phyloP scores from a whole-genome alignment of 2,329 filamentous ascomycete species.

The Helotiales sp. region DNA sequence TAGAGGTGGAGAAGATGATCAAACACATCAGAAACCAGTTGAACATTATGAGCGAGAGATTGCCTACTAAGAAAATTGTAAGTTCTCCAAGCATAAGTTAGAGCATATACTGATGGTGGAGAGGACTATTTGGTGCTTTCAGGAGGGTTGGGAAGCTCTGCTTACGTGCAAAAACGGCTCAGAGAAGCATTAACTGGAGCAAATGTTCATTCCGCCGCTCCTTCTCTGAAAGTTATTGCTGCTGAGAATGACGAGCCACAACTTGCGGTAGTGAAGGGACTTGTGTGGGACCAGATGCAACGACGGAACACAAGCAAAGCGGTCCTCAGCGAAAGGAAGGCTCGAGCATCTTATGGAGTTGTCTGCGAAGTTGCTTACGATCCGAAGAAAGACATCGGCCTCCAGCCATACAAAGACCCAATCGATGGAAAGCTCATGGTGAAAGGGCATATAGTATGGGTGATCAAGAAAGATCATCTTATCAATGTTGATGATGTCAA shows the following conservation, averaged over 20 bases:
- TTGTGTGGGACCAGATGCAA: constrained; percentile 50
- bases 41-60: constrained; percentile 1
- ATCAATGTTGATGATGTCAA: not conserved
- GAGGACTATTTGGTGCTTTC: constrained; percentile 36
- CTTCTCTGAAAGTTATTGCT: constrained; percentile 28
- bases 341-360: constrained; percentile 45
- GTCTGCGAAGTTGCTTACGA: constrained; percentile 30
- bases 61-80: not conserved
- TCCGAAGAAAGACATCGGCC: not conserved
- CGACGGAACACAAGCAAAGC: constrained; percentile 42
- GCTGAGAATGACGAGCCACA: constrained; percentile 40
- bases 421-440: not conserved
- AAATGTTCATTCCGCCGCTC: constrained; percentile 38
- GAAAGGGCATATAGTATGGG: not conserved
- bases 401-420: not conserved
- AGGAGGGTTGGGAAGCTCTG: constrained; percentile 8
- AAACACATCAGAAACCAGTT: not conserved
- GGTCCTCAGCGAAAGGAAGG: constrained; percentile 43
- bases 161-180: constrained; percentile 37
- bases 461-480: not conserved
- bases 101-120: not conserved
- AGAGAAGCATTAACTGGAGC: constrained; percentile 26
- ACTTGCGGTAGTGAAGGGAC: constrained; percentile 53
- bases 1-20: constrained; percentile 1
- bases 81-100: not conserved